Evolutionary conservation across 2,329 filamentous ascomycete genomes (phyloP).

Genomic region (Talaromyces rugulosus): DNA sequence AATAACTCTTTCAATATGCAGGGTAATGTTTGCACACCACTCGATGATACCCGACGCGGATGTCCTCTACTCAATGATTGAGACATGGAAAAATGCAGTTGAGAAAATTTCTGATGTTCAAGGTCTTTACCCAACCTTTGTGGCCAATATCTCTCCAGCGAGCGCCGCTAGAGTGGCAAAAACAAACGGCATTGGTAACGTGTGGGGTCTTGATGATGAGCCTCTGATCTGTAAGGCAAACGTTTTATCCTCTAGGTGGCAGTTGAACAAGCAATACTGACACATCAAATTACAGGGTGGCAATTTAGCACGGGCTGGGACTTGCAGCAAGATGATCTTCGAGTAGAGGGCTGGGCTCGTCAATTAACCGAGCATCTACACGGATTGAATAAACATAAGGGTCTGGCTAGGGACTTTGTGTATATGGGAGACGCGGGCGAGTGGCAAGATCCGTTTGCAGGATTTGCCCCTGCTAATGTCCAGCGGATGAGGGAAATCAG

Average conservation of each 20-base stretch:
- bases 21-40: constrained; percentile 34
- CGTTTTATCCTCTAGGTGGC: no score
- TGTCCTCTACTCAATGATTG: constrained; percentile 28
- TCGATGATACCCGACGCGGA: constrained; percentile 34
- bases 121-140: constrained; percentile 36
- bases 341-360: constrained; percentile 31
- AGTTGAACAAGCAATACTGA: background rate
- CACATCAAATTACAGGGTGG: constrained; percentile 25
- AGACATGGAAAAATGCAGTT: constrained; percentile 32
- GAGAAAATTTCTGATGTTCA: constrained; percentile 31
- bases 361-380: constrained; percentile 28
- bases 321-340: constrained; percentile 31
- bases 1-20: constrained; percentile 6
- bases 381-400: constrained; percentile 25
- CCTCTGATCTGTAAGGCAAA: constrained; percentile 25
- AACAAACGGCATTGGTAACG: constrained; percentile 37
- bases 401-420: constrained; percentile 30
- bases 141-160: constrained; percentile 27
- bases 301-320: constrained; percentile 38
- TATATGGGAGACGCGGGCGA: constrained; percentile 38
- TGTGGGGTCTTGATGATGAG: constrained; percentile 32
- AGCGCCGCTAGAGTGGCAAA: constrained; percentile 26
- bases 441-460: constrained; percentile 33
- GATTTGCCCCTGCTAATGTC: constrained; percentile 31
- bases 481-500: constrained; percentile 27